Evolutionary conservation across 306 rosid genomes (phyloP), one percentile per base, ranked within the genome.

Genomic region (Inga oerstediana): DNA sequence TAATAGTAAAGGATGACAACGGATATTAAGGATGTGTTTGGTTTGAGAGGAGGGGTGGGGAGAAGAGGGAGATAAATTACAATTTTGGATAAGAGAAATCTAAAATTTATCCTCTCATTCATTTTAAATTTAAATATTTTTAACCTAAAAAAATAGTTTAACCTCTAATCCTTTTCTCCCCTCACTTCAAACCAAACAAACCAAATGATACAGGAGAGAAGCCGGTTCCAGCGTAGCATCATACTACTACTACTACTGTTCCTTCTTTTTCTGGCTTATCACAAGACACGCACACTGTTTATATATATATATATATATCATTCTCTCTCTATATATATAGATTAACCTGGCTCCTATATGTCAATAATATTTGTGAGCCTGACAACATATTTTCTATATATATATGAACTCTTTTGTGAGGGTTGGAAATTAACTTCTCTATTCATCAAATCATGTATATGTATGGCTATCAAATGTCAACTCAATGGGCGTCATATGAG

Each of bases 401-500:
- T 14, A 72, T 65, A 13, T 49, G 54, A 27, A 13, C 20, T 27
- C 35, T 64, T 30, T 64, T 30, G 58, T 15, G 10, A 3, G 43
- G n/a, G 43, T 32, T 72, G 61, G 32, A 12, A 78, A 16, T 52
- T 16, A 52, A 65, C 15, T 22, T 14, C 15, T 65, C 19, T 5
- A 32, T 13, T 65, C 20, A 65, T 32, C 43, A 65, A 27, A 62
- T 62, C 69, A 12, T 62, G 39, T 49, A 4, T 49, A 14, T 49
- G 3, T 32, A 65, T 73, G 74, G 22, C 15, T 66, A 68, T 82
- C 78, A 52, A 79, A 74, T 74, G 64, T 74, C 75, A 82, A 74
- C 85, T 68, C 24, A 48, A 48, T 64, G 65, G 46, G 67, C 68
- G 77, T 79, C 56, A 56, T 32, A 37, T 43, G 74, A 59, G 79